phyloP scores from a whole-genome alignment of 1,284 basidiomycete genomes.

The Porodaedalea pini region DNA sequence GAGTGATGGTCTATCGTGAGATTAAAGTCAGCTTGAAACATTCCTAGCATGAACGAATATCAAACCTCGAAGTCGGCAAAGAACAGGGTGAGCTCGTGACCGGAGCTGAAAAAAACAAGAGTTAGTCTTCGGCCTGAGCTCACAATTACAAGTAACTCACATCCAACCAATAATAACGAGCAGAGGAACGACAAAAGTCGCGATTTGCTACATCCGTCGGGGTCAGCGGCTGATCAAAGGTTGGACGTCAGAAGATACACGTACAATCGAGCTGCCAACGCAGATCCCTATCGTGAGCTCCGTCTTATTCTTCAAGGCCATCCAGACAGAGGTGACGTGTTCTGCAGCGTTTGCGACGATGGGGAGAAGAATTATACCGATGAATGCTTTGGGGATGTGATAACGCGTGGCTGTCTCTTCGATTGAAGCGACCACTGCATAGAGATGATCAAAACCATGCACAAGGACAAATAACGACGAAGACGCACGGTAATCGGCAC shows the following conservation, averaged over 20 bases:
- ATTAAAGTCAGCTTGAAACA: not conserved
- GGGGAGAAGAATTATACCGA: conserved; percentile 70
- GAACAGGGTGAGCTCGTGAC: conserved; percentile 79
- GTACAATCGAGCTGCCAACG: conserved; percentile 84
- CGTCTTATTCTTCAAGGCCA: conserved; percentile 88
- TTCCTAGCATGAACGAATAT: no score
- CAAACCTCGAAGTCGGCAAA: conserved; percentile 76
- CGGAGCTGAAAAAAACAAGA: conserved; percentile 41
- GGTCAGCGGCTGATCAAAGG: conserved; percentile 2
- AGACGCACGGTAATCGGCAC: conserved; percentile 71
- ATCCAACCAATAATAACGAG: conserved; percentile 83
- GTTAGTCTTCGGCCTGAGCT: conserved; percentile 13
- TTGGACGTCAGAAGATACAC: conserved; percentile 34
- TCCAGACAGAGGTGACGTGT: conserved; percentile 82
- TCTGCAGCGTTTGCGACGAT: conserved; percentile 81
- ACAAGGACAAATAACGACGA: no score
- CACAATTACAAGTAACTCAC: conserved; percentile 36
- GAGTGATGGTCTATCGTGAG: conserved; percentile 62
- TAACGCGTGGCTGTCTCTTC: conserved; percentile 83
- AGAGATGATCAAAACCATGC: no score
- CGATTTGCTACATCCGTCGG: conserved; percentile 65
- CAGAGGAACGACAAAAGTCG: conserved; percentile 81
- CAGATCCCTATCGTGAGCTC: conserved; percentile 86
- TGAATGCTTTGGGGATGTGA: conserved; percentile 79
- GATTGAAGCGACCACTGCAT: conserved; percentile 79